Conservation (phyloP, 2,329 filamentous ascomycete species). For the Pseudocercospora macadamiae region DNA sequence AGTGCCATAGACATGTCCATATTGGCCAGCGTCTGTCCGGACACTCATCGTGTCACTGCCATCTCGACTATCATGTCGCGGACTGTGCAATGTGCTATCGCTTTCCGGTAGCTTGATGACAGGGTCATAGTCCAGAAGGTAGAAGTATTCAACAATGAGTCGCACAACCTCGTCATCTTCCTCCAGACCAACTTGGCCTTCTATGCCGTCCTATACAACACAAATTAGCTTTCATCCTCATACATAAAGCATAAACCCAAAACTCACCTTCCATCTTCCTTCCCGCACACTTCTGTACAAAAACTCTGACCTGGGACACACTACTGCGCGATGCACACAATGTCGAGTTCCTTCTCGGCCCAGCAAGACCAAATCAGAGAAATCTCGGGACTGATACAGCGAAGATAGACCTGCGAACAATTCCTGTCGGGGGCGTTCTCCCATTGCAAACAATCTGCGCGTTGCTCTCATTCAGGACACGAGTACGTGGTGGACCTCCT, state of each 20-base stretch:
- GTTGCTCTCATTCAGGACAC: conserved; percentile 10
- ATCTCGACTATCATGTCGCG: conserved; percentile 4
- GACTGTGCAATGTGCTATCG: not conserved
- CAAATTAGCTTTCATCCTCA: conserved; percentile 4
- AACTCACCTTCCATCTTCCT: conserved; percentile 26
- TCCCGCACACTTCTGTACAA: conserved; percentile 25
- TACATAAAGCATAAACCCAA: not conserved
- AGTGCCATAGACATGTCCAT: conserved; percentile 32
- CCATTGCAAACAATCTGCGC: conserved; percentile 15
- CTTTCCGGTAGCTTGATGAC: conserved; percentile 11
- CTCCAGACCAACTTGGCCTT: conserved; percentile 28
- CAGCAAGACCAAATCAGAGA: conserved; percentile 26
- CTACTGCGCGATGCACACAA: conserved; percentile 27
- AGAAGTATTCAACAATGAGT: conserved; percentile 33
- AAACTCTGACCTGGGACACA: conserved; percentile 30
- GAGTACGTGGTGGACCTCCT: not conserved
- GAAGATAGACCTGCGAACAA: conserved; percentile 23
- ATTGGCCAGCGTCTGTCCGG: conserved; percentile 26
- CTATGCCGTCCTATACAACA: conserved; percentile 25
- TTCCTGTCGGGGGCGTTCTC: conserved; percentile 23
- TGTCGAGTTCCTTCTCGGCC: conserved; percentile 25
- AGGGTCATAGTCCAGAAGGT: conserved; percentile 32
- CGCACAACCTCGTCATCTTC: conserved; percentile 32
- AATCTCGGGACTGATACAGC: conserved; percentile 29
- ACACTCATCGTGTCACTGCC: conserved; percentile 27